Conservation (phyloP, 495 filamentous ascomycete genomes). For the Immersiella caudata region DNA sequence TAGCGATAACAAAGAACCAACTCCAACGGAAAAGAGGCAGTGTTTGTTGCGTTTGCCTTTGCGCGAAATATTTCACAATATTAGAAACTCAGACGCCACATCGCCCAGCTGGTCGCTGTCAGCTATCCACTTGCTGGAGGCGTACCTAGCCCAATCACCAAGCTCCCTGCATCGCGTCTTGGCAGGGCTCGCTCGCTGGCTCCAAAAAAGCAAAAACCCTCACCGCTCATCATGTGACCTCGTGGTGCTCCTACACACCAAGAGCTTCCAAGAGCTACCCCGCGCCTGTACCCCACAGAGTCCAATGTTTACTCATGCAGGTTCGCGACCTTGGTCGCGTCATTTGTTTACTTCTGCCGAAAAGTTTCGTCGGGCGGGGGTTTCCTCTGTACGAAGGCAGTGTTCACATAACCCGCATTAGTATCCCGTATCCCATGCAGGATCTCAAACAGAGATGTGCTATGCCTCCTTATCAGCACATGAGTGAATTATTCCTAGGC, state of each 20-base stretch:
- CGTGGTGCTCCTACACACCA: slow-evolving; percentile 21
- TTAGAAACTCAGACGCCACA: not conserved
- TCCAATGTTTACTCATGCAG: slow-evolving; percentile 1
- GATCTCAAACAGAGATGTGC: slow-evolving; percentile 20
- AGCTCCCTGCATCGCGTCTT: not conserved
- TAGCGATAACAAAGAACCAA: not conserved
- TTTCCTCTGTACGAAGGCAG: slow-evolving; percentile 1
- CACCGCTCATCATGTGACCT: slow-evolving; percentile 22
- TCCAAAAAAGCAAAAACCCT: not conserved
- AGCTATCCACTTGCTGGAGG: no score
- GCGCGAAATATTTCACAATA: not conserved
- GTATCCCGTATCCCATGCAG: slow-evolving; percentile 14
- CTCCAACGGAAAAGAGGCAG: not conserved
- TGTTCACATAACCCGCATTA: not conserved
- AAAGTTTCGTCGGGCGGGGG: not conserved
- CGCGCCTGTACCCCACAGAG: slow-evolving; percentile 3
- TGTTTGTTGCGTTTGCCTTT: not conserved
- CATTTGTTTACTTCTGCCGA: slow-evolving; percentile 10
- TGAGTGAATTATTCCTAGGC: not conserved
- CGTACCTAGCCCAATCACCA: slow-evolving; percentile 3
- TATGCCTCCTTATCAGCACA: slow-evolving; percentile 14
- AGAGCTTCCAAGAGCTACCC: slow-evolving; percentile 23
- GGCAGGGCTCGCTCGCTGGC: not conserved
- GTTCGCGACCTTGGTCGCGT: not conserved
- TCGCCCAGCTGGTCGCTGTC: no score